Evolutionary conservation across 768 basidiomycete genomes (phyloP), one percentile per base, ranked within the genome.

Genomic region (Gloeostereum incarnatum): DNA sequence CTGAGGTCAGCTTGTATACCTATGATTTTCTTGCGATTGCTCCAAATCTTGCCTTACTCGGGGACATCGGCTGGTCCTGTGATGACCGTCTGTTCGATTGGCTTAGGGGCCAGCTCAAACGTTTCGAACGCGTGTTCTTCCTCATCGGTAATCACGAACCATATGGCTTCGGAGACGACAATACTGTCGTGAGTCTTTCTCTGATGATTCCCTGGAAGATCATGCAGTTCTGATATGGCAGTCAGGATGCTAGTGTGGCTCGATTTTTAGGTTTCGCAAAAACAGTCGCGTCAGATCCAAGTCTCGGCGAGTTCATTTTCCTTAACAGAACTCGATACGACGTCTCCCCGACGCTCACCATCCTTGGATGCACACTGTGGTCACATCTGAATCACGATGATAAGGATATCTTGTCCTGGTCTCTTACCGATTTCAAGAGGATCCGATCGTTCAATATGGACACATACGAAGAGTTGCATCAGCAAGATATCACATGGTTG

Each of bases 301-400:
- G 14, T 8, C 26, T 29, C 14, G 26, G 39, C 23, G 18, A 29
- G 37, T 22, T 61, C 47, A 43, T 64, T 16, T 45, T 57, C 25
- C 52, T 65, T 4, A 40, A 60, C 41, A 54, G 55, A 26, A 57
- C 54, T 16, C 57, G 61, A 20, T 47, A 55, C 45, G 60, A 65
- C 37, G 31, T 63, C 17, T 49, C 56, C 3, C 45, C 53, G 5
- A 54, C 42, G 1, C 27, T 61, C 11, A 61, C 60, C 17, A 46
- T 66, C n/a, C 59, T 65, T 10, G 65, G 63, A 4, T 66, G 62
- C 49, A 66, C 65, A 3, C 56, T 67, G 18, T 66, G 63, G 61
- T 51, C 59, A 4, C 36, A 38, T 5, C 52, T 62, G 27, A 48
- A 58, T 41, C 51, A 53, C 0, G 52, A 49, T 13, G 46, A 55